These are phyloP conservation scores for Pythium aphanidermatum DNA, from an alignment of 352 stramenopile genomes.

Conservation along the genomic window DNA sequence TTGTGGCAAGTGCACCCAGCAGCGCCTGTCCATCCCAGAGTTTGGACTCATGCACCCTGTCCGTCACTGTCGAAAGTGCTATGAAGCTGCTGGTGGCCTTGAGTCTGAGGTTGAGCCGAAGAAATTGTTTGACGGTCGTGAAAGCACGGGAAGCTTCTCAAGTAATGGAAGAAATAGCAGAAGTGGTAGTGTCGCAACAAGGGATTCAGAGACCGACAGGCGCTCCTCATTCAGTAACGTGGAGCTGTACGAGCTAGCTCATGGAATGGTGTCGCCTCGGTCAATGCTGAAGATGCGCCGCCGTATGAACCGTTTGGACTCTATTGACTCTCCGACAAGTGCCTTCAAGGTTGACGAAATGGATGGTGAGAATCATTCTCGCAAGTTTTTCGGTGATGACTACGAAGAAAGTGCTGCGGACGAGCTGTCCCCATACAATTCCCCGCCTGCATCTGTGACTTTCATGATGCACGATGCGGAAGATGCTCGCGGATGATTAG, in stretches of 20 bases:
- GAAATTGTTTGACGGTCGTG: slow-evolving; percentile 47
- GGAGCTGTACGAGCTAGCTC: slow-evolving; percentile 77
- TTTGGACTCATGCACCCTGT: slow-evolving; percentile 71
- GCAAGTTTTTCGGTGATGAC: slow-evolving; percentile 16
- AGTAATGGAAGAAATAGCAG: background rate
- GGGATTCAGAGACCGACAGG: slow-evolving; percentile 9
- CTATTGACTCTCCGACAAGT: slow-evolving; percentile 70
- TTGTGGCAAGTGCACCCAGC: slow-evolving; percentile 74
- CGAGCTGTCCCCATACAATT: too few relatives aligned
- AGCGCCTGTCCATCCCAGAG: slow-evolving; percentile 77
- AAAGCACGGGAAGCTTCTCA: background rate
- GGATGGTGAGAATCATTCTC: slow-evolving; percentile 4
- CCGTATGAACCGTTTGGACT: slow-evolving; percentile 53
- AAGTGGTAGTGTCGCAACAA: background rate
- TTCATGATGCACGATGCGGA: too few relatives aligned
- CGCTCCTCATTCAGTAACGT: slow-evolving; percentile 40
- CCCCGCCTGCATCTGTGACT: too few relatives aligned
- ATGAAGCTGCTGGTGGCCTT: slow-evolving; percentile 55
- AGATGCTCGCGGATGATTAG: too few relatives aligned
- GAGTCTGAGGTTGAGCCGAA: slow-evolving; percentile 60
- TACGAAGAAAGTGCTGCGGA: too few relatives aligned
- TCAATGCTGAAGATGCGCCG: slow-evolving; percentile 62
- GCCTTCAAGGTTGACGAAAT: slow-evolving; percentile 18
- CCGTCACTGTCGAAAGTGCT: slow-evolving; percentile 74
- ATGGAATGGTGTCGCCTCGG: slow-evolving; percentile 68